Evolutionary conservation across 2,329 filamentous ascomycete species (phyloP).

Genomic region (Xylaria sp.): DNA sequence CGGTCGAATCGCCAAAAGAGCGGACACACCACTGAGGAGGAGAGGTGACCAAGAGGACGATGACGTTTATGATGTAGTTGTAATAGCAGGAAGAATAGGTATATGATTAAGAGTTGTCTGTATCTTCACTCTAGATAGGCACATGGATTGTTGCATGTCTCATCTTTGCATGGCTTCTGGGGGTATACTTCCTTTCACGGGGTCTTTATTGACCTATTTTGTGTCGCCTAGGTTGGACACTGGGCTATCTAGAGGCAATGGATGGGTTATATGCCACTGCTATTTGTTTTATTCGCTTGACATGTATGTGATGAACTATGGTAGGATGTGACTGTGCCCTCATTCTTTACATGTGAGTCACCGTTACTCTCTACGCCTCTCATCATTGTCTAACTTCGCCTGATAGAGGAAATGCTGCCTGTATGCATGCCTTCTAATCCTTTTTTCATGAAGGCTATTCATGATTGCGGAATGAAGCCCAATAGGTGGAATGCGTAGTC

Average conservation of each 20-base stretch:
- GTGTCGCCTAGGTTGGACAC: background rate
- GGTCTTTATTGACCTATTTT: background rate
- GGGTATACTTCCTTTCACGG: background rate
- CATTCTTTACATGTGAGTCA: background rate
- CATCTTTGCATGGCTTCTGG: background rate
- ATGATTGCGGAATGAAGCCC: background rate
- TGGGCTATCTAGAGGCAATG: background rate
- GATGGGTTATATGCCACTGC: too few species aligned
- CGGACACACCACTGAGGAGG: conserved; percentile 33
- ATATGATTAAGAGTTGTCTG: background rate
- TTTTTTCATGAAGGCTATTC: background rate
- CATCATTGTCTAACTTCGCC: background rate
- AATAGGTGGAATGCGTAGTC: background rate
- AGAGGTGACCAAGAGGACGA: conserved; percentile 12
- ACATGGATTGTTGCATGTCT: background rate
- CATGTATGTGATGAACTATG: background rate
- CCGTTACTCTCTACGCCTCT: background rate
- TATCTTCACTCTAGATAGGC: conserved; percentile 12
- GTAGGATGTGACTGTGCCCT: background rate
- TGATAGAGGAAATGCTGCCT: background rate
- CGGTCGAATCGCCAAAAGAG: conserved; percentile 21
- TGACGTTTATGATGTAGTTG: background rate
- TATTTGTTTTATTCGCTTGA: background rate
- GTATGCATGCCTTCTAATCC: background rate
- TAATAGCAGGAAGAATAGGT: background rate